Evolutionary conservation across 129 eudicot genomes (phyloP).

Genomic region (Flaveria brownii): DNA sequence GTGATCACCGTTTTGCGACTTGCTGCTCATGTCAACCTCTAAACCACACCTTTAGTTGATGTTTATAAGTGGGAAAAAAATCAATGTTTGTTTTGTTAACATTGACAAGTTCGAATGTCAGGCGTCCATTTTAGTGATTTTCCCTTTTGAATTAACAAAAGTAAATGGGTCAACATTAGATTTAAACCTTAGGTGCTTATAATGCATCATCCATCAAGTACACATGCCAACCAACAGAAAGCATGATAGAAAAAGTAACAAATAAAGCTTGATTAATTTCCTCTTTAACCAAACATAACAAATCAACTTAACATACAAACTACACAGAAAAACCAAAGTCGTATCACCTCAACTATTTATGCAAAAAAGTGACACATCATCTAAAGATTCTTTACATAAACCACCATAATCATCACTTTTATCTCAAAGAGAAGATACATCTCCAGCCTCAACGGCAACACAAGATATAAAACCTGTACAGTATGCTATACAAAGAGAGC

Average conservation of each 20-base stretch:
- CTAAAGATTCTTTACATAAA: conserved; percentile 38
- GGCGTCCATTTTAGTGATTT: no score
- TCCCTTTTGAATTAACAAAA: no score
- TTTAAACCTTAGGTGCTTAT: no score
- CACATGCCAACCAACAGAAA: neutral
- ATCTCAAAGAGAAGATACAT: conserved; percentile 31
- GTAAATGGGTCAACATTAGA: no score
- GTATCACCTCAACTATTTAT: conserved; percentile 37
- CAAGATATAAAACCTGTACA: conserved; percentile 39
- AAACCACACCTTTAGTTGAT: no score
- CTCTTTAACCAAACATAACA: conserved; percentile 2
- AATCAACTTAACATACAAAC: conserved; percentile 3
- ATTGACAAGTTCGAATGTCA: no score
- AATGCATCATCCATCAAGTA: no score
- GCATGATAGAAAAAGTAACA: neutral
- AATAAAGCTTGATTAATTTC: neutral
- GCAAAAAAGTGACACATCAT: conserved; percentile 19
- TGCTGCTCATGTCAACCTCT: no score
- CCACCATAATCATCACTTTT: conserved; percentile 14
- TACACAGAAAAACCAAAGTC: conserved; percentile 6
- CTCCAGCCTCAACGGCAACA: conserved; percentile 3
- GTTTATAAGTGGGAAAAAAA: no score
- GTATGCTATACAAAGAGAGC: conserved; percentile 40
- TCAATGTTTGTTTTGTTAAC: no score
- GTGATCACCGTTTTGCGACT: no score